Base-by-base conservation (phyloP, 441 rosid species). In the Euphorbia celastroides region DNA sequence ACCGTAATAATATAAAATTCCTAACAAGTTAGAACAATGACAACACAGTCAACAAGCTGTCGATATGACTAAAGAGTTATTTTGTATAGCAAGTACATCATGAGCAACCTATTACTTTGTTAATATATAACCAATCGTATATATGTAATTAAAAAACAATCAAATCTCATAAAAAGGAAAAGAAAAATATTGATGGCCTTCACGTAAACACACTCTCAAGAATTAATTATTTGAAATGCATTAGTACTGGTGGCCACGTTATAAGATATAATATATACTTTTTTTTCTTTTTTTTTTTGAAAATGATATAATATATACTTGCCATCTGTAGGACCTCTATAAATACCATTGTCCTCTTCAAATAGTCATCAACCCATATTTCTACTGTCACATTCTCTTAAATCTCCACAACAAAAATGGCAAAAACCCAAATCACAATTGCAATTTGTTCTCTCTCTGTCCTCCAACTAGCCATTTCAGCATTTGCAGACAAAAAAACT, bases 241-340 rank as follows among this genome's bases (percentile, higher is more conserved):
- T 65, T 70, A 71, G 79, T 74, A 34, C 38, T 34, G 59, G 74
- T 60, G 61, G 31, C 48, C 89, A 80, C 82, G 85, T 74, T 66
- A 30, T 28, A 69, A 51, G 13, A 8, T 27, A 25, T 14, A 54
- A 12, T 22, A 36, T 36, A 36, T 36, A 36, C 42, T 13, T 13
- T 36, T n/a, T n/a, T n/a, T n/a, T n/a, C n/a, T n/a, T n/a, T n/a
- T n/a, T n/a, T n/a, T n/a, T n/a, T n/a, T n/a, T n/a, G n/a, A n/a
- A n/a, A n/a, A 36, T 36, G 12, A 36, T 36, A 36, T 36, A 36
- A 36, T 36, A 36, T 7, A 36, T 36, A n/a, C n/a, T n/a, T 36
- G 7, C 12, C 42, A 36, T 7, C 42, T 6, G 12, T 36, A 36
- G 48, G 36, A 46, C 17, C 68, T 61, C 64, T 62, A 81, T 74